phyloP scores from a whole-genome alignment of 164 flowering plant species.

The Euptelea pleiosperma region DNA sequence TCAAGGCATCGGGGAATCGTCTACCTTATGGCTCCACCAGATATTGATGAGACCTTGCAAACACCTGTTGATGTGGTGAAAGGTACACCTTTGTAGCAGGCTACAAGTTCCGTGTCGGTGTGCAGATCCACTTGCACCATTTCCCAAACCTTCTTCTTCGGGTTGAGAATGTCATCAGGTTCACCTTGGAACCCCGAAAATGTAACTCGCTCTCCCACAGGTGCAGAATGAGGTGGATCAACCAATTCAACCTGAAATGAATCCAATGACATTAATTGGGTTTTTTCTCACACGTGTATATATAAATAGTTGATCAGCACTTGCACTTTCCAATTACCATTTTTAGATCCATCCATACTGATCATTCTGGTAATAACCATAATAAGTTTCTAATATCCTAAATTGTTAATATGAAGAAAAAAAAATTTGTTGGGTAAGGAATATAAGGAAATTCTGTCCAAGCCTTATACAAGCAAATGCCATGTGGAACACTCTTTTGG shows the following conservation, averaged over 20 bases:
- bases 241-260: conserved; percentile 67
- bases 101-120: conserved; percentile 50
- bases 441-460: no score
- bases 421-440: no score
- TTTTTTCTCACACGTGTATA: no score
- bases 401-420: no score
- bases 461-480: no score
- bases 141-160: conserved; percentile 94
- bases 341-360: no score
- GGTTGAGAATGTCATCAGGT: conserved; percentile 75
- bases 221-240: conserved; percentile 30
- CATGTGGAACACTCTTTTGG: no score
- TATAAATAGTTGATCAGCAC: no score
- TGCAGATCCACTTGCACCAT: conserved; percentile 64
- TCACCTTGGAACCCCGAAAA: conserved; percentile 70
- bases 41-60: conserved; percentile 71
- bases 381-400: no score
- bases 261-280: background rate
- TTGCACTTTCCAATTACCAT: no score
- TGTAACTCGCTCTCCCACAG: conserved; percentile 58
- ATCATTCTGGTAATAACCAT: no score
- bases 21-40: conserved; percentile 61
- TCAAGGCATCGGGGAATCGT: background rate
- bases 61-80: conserved; percentile 84
- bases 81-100: conserved; percentile 67